These are phyloP conservation scores for Schizochytrium sp. DNA, from an alignment of 108 stramenopile species.

Conservation along the genomic window DNA sequence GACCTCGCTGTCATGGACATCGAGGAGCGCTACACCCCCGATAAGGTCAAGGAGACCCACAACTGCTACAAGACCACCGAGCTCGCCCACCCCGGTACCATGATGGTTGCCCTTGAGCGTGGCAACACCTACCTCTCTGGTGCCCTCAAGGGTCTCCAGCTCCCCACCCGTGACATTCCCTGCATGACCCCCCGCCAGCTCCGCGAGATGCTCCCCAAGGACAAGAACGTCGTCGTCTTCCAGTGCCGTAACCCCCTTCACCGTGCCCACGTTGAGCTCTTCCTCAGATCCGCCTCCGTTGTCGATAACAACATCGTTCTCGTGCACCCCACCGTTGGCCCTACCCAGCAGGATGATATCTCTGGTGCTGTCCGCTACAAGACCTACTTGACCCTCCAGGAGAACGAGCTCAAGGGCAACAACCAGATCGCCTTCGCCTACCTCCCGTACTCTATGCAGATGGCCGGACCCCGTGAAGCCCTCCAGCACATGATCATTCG, in stretches of 20 bases:
- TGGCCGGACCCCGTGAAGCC: constrained; percentile 99
- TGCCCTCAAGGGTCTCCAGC: constrained; percentile 93
- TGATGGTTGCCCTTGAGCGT: constrained; percentile 97
- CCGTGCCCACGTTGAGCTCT: constrained; percentile 99
- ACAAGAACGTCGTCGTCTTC: constrained; percentile 97
- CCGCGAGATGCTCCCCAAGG: constrained; percentile 90
- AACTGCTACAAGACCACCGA: constrained; percentile 91
- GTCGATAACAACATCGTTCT: constrained; percentile 90
- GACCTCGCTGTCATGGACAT: constrained; percentile 61
- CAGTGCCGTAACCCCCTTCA: constrained; percentile 99
- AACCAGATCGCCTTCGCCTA: constrained; percentile 95
- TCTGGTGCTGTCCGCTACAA: constrained; percentile 91
- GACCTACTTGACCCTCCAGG: constrained; percentile 96
- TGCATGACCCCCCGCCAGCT: constrained; percentile 96
- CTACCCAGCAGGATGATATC: constrained; percentile 98
- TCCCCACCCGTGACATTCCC: constrained; percentile 94
- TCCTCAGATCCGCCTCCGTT: constrained; percentile 94
- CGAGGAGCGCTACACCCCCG: constrained; percentile 49
- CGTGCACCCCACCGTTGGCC: constrained; percentile 98
- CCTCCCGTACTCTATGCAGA: constrained; percentile 99
- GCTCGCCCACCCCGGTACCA: constrained; percentile 95
- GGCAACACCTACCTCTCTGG: constrained; percentile 98
- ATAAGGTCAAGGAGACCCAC: constrained; percentile 86
- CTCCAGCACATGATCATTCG: constrained; percentile 99
- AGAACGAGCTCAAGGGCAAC: constrained; percentile 85